Percentiles rank a stretch among this genome's conserved stretches.
phyloP scores from a whole-genome alignment of 1,139 yeast genomes.

The Nakaseomyces sp. region DNA sequence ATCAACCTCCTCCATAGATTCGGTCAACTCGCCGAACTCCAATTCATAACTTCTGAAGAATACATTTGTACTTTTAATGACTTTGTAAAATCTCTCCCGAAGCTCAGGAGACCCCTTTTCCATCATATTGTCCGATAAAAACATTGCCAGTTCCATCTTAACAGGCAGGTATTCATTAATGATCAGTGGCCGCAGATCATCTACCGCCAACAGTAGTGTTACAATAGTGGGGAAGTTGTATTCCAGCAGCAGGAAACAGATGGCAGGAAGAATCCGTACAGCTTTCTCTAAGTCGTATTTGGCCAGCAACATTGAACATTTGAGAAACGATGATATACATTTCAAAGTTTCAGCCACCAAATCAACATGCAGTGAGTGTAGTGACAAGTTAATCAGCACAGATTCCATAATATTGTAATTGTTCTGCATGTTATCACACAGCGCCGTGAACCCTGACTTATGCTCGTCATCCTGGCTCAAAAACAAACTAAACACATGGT shows the following conservation, averaged over 20 bases:
- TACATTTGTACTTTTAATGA: conserved; percentile 11
- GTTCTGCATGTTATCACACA: conserved; percentile 3
- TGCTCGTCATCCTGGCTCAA: not conserved
- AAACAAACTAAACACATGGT: not conserved
- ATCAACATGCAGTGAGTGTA: not conserved
- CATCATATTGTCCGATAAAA: conserved; percentile 10
- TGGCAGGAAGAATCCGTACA: conserved; percentile 12
- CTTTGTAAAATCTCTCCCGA: conserved; percentile 10
- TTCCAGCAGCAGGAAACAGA: conserved; percentile 11
- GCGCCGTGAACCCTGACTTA: not conserved
- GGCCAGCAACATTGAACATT: conserved; percentile 9
- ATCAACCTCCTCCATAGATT: conserved; percentile 9
- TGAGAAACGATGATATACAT: conserved; percentile 12
- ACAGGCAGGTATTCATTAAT: conserved; percentile 14
- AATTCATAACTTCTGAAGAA: conserved; percentile 7
- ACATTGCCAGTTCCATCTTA: conserved; percentile 12
- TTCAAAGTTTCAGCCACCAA: conserved; percentile 11
- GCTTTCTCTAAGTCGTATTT: conserved; percentile 12
- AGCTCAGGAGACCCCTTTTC: conserved; percentile 14
- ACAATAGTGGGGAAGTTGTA: conserved; percentile 14
- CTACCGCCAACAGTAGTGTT: conserved; percentile 12
- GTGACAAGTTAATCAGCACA: conserved; percentile 11
- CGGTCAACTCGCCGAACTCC: conserved; percentile 4
- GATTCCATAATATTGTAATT: conserved; percentile 12
- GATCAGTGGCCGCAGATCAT: conserved; percentile 12